These are phyloP conservation scores for Zoysia matrella DNA, from an alignment of 202 grass and related monocot species.

Conservation along the genomic window DNA sequence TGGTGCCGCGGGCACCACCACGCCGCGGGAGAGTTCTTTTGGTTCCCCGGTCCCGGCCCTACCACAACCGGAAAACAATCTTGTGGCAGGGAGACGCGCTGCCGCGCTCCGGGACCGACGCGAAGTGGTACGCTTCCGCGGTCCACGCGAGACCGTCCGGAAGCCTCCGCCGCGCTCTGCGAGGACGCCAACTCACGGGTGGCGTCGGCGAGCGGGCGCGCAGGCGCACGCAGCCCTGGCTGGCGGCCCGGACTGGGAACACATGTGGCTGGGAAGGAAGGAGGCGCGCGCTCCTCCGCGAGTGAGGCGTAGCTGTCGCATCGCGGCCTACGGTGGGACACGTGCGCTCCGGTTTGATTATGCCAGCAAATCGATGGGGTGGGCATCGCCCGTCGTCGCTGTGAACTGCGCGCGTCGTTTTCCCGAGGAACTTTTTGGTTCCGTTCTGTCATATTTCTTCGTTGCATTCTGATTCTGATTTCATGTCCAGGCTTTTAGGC, in stretches of 20 bases:
- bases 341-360: constrained; percentile 11
- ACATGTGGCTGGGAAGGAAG: neutral
- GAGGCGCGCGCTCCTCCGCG: neutral
- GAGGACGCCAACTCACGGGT: neutral
- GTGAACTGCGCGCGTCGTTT: neutral
- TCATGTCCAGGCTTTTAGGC: too few relatives aligned
- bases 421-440: neutral
- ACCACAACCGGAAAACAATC: neutral
- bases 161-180: constrained; percentile 15
- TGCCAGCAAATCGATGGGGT: neutral
- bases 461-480: too few relatives aligned
- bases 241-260: neutral
- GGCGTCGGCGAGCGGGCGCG: neutral
- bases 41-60: neutral
- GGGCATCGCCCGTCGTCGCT: neutral
- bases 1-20: neutral
- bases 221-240: too few relatives aligned
- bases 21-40: neutral
- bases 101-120: neutral
- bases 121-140: neutral
- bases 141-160: neutral
- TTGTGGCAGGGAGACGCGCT: neutral
- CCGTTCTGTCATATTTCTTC: too few relatives aligned
- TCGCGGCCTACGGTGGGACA: neutral
- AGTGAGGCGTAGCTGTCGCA: neutral